phyloP scores from a whole-genome alignment of 2,329 filamentous ascomycete species.

The Monilinia vaccinii-corymbosi region DNA sequence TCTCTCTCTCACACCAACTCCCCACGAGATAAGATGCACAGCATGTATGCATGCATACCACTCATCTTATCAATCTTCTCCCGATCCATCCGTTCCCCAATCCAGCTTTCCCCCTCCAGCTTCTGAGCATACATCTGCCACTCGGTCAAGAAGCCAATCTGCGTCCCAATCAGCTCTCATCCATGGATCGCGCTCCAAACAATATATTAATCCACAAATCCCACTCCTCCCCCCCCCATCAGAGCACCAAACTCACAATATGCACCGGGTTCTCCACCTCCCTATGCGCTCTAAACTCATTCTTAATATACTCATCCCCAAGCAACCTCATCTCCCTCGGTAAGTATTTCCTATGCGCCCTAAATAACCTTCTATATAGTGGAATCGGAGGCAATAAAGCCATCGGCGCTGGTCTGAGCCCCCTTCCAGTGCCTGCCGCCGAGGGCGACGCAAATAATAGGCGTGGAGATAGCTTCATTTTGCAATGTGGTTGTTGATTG shows the following conservation, averaged over 20 bases:
- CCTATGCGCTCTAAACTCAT: constrained; percentile 79
- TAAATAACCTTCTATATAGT: constrained; percentile 78
- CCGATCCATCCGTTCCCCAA: constrained; percentile 73
- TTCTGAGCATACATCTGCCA: constrained; percentile 95
- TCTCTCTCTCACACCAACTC: neutral
- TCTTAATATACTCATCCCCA: constrained; percentile 88
- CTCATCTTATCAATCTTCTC: constrained; percentile 88
- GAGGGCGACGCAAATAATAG: constrained; percentile 24
- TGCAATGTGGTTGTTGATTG: neutral
- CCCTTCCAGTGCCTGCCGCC: constrained; percentile 16
- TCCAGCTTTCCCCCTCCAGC: constrained; percentile 80
- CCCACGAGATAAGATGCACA: neutral
- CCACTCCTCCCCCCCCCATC: neutral
- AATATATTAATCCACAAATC: neutral
- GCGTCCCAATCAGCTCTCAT: neutral
- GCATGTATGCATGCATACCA: no score
- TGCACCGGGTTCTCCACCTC: constrained; percentile 85
- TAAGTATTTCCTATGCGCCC: constrained; percentile 74
- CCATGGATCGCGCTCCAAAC: neutral
- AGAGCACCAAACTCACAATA: constrained; percentile 52
- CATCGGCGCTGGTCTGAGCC: constrained; percentile 23
- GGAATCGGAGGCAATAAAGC: constrained; percentile 45
- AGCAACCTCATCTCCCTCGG: constrained; percentile 66
- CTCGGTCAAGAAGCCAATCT: constrained; percentile 93
- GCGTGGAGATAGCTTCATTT: constrained; percentile 21